Base-by-base conservation (phyloP, 2,329 filamentous ascomycete genomes). In the Acarospora socialis region DNA sequence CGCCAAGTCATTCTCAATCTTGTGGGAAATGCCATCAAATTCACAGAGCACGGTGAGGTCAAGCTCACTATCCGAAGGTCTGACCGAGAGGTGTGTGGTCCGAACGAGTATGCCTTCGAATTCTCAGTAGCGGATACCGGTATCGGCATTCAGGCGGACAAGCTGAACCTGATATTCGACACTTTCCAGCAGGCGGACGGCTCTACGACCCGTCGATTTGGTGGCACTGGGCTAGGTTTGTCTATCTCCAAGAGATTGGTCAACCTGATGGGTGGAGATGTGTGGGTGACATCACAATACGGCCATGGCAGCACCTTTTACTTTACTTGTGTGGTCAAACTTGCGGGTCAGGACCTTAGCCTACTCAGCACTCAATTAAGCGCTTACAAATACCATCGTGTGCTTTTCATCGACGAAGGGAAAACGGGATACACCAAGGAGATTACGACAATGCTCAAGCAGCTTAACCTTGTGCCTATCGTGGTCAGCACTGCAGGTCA, bases 111-210 rank as follows among this genome's bases (percentile, higher is more conserved):
- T 46, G 80, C 84, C 17, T 87, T 94, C 53, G 84, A 95, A 57
- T 95, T 95, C 57, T 77, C 87, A 33, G 90, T 98, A 20, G 81
- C 81, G 13, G 90, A 95, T 54, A 95, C 90, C 21, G 90, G 90
- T 45, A 98, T 95, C 48, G 90, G 90, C 47, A 95, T 95, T 46
- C 82, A 87, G 47, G 73, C 80, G 42, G 86, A 95, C 59, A 95
- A 95, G 61, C 70, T 95, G 32, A 84, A 93, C 51, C 66, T 95
- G 43, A 95, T 98, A 51, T 95, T 98, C 57, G 90, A 95, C 59
- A 95, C 87, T 1, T 95, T 95, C 73, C 87, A 94, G 56, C 90
- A 95, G 61, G 90, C 90, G 13, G 90, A 95, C 53, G 87, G 87
- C 21, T 94, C 86, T 20, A 95, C 92, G 55, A 95, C 87, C 2